phyloP scores from a whole-genome alignment of 768 basidiomycete species.

The Mycena vitilis region DNA sequence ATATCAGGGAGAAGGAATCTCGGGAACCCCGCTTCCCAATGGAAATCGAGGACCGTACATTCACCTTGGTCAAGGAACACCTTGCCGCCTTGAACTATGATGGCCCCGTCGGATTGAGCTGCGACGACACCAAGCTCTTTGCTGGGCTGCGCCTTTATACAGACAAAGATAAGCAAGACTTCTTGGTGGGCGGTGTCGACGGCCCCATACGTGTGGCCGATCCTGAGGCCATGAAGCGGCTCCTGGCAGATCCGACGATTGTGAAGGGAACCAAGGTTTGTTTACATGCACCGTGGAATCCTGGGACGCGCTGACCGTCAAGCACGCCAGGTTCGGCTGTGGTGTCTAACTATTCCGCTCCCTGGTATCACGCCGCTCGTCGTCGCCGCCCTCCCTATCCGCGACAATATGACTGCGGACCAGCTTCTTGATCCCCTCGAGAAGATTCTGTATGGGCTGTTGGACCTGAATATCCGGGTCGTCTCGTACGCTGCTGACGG shows the following conservation, averaged over 20 bases:
- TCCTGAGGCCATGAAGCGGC: constrained; percentile 31
- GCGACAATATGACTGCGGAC: constrained; percentile 33
- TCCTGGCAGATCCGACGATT: constrained; percentile 23
- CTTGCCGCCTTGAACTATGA: constrained; percentile 34
- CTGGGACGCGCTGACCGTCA: too few relatives aligned
- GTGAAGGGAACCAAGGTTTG: too few relatives aligned
- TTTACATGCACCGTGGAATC: too few relatives aligned
- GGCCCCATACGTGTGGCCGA: constrained; percentile 43
- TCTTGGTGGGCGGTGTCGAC: constrained; percentile 40
- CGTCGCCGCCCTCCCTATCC: constrained; percentile 44
- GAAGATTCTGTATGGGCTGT: constrained; percentile 42
- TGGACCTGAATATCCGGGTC: constrained; percentile 39
- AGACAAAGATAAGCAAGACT: constrained; percentile 37
- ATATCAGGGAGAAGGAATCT: constrained; percentile 25
- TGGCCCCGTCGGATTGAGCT: constrained; percentile 45
- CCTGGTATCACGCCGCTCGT: constrained; percentile 47
- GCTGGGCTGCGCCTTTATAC: constrained; percentile 38
- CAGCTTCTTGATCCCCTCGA: constrained; percentile 29
- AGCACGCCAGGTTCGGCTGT: too few relatives aligned
- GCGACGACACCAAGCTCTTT: constrained; percentile 52
- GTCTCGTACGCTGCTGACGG: constrained; percentile 52
- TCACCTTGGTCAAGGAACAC: constrained; percentile 34
- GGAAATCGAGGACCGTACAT: constrained; percentile 36
- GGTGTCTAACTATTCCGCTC: constrained; percentile 44
- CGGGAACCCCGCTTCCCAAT: constrained; percentile 38